Conservation (phyloP, 148 eudicot species). For the Rhododendron vialii region DNA sequence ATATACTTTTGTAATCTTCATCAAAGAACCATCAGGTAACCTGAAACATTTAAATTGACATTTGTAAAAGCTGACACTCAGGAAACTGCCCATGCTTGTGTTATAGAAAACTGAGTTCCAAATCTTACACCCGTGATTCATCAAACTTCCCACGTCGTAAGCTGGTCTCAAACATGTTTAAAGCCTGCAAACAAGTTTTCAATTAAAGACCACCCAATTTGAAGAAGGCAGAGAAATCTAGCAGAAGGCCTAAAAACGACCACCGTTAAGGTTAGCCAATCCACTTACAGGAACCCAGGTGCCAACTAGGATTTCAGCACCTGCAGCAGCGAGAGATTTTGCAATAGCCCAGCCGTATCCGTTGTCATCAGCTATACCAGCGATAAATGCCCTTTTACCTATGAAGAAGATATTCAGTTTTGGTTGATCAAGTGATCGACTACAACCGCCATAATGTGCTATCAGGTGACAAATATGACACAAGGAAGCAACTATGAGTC, state of each 20-base stretch:
- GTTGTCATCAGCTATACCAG: slow-evolving; percentile 93
- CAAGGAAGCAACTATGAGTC: background rate
- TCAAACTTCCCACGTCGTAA: slow-evolving; percentile 94
- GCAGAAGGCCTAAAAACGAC: background rate
- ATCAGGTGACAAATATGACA: background rate
- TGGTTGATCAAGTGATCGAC: background rate
- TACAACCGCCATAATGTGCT: background rate
- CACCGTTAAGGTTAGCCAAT: slow-evolving; percentile 11
- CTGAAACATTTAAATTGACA: slow-evolving; percentile 34
- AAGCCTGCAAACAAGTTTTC: slow-evolving; percentile 43
- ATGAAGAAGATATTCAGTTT: slow-evolving; percentile 1
- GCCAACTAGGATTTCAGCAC: slow-evolving; percentile 97
- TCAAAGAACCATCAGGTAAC: slow-evolving; percentile 89
- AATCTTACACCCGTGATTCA: slow-evolving; percentile 78
- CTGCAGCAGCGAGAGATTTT: slow-evolving; percentile 91
- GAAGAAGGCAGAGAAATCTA: background rate
- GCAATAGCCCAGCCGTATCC: slow-evolving; percentile 99
- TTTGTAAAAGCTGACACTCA: background rate
- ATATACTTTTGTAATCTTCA: slow-evolving; percentile 87
- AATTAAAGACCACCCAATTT: background rate
- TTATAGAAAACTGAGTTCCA: background rate
- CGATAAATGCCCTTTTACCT: slow-evolving; percentile 96
- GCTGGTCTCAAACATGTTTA: slow-evolving; percentile 89
- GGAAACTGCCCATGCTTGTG: background rate
- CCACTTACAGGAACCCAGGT: slow-evolving; percentile 96